Evolutionary conservation across 192 early-diverging fungal species (phyloP), one percentile per base, ranked within the genome.

Genomic region (Coemansia sp.): DNA sequence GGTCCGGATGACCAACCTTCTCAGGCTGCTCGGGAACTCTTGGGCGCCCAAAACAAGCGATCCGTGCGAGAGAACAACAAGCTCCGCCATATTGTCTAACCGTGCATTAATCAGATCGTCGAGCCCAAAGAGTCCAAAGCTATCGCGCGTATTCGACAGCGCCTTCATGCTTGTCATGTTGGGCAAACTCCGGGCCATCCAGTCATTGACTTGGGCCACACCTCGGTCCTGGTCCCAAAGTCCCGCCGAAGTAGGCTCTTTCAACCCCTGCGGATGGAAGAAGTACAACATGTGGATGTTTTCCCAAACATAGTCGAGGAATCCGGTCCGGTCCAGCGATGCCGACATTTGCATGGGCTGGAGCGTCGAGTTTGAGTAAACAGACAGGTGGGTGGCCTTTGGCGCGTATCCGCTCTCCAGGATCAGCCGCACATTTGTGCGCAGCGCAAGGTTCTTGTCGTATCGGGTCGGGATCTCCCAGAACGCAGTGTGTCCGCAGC

Each of bases 381-480:
- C 23, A 11, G 69, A 14, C 15, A 79, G 57, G 4, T 41, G 42
- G 0, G 46, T 43, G 13, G 77, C 61, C 57, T 74, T 70, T 41
- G 77, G 71, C 34, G 77, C 77, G 22, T 74, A 73, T 10, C 77
- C 77, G 69, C 77, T 79, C 32, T 71, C 65, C 14, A 79, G 59
- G 1, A 74, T 15, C 62, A 79, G 69, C 52, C 35, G 59, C 3
- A 79, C 34, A 34, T 74, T 79, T 40, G 65, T 68, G n/a, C 52
- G 40, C 17, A 66, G 46, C 1, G 9, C 49, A 6, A 52, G 49
- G 49, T 25, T 20, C 22, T 25, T 38, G 2, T 10, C 46, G 17
- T 52, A 23, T 5, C 43, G 50, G 1, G 59, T 46, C n/a, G 64
- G 42, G 9, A 45, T 36, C 48, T 38, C 58, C 62, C 48, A 65